A percentile compares a stretch with the other conserved stretches of the same genome.
Evolutionary conservation across 148 eudicot species (phyloP).

Genomic region (Suaeda aralocaspica): DNA sequence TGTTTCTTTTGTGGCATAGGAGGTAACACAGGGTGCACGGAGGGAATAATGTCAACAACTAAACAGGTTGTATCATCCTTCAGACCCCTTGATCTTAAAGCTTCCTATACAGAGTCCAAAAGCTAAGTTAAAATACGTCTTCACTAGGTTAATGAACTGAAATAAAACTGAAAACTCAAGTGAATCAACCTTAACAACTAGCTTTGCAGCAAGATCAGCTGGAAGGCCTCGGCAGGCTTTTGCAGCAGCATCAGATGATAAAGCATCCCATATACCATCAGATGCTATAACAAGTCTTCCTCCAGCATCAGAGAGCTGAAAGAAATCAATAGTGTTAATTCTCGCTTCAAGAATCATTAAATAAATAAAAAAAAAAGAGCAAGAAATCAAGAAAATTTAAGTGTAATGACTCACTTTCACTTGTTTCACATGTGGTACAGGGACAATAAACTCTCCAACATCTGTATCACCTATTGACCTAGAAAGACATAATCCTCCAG

Average conservation of each 20-base stretch:
- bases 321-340: constrained; percentile 11
- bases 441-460: constrained; percentile 97
- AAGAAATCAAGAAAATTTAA: constrained; percentile 6
- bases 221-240: constrained; percentile 90
- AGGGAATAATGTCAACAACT: constrained; percentile 94
- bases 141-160: constrained; percentile 8
- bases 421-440: constrained; percentile 98
- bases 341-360: neutral
- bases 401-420: constrained; percentile 76
- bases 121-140: neutral
- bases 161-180: neutral
- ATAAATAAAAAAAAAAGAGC: neutral
- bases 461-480: constrained; percentile 98
- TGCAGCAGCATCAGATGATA: constrained; percentile 82
- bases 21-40: constrained; percentile 59
- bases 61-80: constrained; percentile 98
- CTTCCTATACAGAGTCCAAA: constrained; percentile 54
- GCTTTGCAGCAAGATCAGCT: constrained; percentile 94
- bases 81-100: constrained; percentile 90
- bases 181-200: constrained; percentile 78
- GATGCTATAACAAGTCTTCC: constrained; percentile 97
- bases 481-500: constrained; percentile 97
- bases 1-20: constrained; percentile 55
- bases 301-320: constrained; percentile 86
- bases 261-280: constrained; percentile 97